phyloP scores from a whole-genome alignment of 352 stramenopile genomes.

The Pythium apleroticum region DNA sequence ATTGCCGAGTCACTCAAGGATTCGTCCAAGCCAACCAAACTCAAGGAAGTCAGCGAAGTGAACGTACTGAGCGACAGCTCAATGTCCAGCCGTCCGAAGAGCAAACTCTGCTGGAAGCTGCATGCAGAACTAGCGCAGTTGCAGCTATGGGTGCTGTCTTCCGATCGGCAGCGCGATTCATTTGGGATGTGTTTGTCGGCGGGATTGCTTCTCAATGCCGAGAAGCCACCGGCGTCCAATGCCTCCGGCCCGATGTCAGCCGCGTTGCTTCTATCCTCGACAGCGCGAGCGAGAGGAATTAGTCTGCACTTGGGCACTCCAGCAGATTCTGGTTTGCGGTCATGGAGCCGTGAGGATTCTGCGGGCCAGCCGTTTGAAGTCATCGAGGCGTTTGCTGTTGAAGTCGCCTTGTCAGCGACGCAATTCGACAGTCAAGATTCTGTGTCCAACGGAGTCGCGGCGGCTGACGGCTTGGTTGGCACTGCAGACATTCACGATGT shows the following conservation, averaged over 20 bases:
- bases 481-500: conserved; percentile 17
- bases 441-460: neutral
- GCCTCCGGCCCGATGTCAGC: neutral
- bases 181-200: conserved; percentile 52
- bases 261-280: conserved; percentile 20
- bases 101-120: conserved; percentile 37
- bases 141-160: conserved; percentile 70
- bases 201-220: conserved; percentile 3
- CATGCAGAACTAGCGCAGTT: conserved; percentile 47
- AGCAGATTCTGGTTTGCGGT: conserved; percentile 3
- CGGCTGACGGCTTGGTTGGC: neutral
- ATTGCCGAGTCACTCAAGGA: conserved; percentile 51
- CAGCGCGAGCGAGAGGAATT: conserved; percentile 7
- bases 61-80: conserved; percentile 16
- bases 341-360: conserved; percentile 1
- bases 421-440: neutral
- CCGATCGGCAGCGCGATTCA: conserved; percentile 53
- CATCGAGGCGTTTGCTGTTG: conserved; percentile 17
- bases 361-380: conserved; percentile 19
- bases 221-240: conserved; percentile 7
- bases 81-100: conserved; percentile 12
- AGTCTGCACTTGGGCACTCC: conserved; percentile 19
- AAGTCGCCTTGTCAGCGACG: conserved; percentile 10
- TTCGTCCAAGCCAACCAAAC: conserved; percentile 32
- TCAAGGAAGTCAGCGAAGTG: conserved; percentile 28